Base-by-base conservation (phyloP, 495 filamentous ascomycete genomes). In the Podospora conica region DNA sequence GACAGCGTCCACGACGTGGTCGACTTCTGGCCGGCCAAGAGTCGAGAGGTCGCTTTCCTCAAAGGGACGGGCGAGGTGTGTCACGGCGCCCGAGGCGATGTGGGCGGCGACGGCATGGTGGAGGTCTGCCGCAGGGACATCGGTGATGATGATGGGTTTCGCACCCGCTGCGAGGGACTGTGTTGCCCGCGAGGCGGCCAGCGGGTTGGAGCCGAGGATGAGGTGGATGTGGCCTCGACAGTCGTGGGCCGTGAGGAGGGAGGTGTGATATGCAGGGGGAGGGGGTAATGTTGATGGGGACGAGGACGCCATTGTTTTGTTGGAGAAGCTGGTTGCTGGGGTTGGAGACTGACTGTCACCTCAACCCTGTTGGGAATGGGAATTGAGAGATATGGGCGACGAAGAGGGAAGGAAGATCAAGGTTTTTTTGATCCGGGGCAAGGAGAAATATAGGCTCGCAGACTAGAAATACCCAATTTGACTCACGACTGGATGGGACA, bases 91-190 rank as follows among this genome's bases (percentile, higher is more conserved):
- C 53, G 86, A 85, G 27, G 93, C 86, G 66, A 97, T 86, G 53
- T 88, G 82, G 67, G 90, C 87, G 61, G 84, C 78, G 24, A 98
- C 76, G 20, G 85, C 86, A 75, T 92, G 91, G 69, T 96, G 93
- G 12, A 91, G 64, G 18, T 73, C 63, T 24, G 86, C 77, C 22
- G 79, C 79, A 3, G 84, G 79, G 61, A 84, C 84, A 5, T 90
- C 88, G 21, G 93, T 86, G 77, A 98, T 83, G n/a, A 98, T 77
- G 29, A 91, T 88, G 0, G 96, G 91, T 65, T 82, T 87, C 67
- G 96, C 95, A 75, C 94, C 95, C n/a, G 90, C 88, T 65, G 91
- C 86, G 20, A 97, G 73, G 18, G 91, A 95, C 69, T 90, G 91
- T 21, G 85, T 76, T 73, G 90, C 93, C 61, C 95, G 85, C 15